A percentile compares a stretch with the other conserved stretches of the same genome.
Conservation (phyloP, 1,284 basidiomycete species). For the Mycena sp. region DNA sequence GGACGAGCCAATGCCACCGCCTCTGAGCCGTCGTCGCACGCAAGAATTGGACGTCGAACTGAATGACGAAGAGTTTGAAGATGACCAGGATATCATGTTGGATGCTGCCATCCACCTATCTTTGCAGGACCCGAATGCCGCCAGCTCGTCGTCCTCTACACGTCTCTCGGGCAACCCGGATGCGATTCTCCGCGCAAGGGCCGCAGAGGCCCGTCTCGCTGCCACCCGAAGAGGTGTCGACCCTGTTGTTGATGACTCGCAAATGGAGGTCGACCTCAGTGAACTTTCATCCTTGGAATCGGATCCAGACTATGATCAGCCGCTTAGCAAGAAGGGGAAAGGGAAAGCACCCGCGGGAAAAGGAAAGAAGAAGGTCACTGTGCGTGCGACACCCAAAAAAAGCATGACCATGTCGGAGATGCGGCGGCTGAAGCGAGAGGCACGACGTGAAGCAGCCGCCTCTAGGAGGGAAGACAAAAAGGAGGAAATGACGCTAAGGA, state of each 20-base stretch:
- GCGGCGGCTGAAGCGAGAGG: slow-evolving; percentile 39
- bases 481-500: slow-evolving; percentile 60
- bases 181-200: slow-evolving; percentile 58
- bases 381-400: slow-evolving; percentile 38
- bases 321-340: background rate
- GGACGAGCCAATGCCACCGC: too few relatives aligned
- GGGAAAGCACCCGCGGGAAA: slow-evolving; percentile 41
- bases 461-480: slow-evolving; percentile 47
- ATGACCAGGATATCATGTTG: slow-evolving; percentile 69
- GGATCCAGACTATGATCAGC: slow-evolving; percentile 30
- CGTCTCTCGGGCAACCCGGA: slow-evolving; percentile 45
- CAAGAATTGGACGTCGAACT: slow-evolving; percentile 30
- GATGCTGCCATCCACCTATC: slow-evolving; percentile 66
- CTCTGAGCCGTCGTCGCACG: slow-evolving; percentile 18
- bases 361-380: slow-evolving; percentile 34
- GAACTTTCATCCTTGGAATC: slow-evolving; percentile 34
- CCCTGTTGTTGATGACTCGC: slow-evolving; percentile 42
- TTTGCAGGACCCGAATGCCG: slow-evolving; percentile 48
- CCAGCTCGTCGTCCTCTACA: slow-evolving; percentile 48
- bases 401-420: slow-evolving; percentile 50
- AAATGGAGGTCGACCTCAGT: slow-evolving; percentile 37
- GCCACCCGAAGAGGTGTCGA: slow-evolving; percentile 41
- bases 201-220: slow-evolving; percentile 62
- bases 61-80: slow-evolving; percentile 37
- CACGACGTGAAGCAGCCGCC: slow-evolving; percentile 36